phyloP scores from a whole-genome alignment of 495 filamentous ascomycete species.

The Lasiosphaeria hispida region DNA sequence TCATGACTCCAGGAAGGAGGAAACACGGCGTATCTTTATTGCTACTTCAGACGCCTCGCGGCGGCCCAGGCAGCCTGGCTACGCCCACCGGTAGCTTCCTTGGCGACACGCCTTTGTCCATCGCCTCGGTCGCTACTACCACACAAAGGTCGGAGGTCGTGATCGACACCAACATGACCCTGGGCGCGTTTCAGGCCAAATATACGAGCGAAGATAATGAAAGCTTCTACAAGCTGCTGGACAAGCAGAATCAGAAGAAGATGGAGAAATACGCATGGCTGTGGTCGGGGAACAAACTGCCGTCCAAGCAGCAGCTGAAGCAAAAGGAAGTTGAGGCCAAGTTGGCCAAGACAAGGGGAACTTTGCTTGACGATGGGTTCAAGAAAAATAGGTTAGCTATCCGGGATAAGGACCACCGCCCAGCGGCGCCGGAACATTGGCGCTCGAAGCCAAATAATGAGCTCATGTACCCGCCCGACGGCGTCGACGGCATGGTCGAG shows the following conservation, averaged over 20 bases:
- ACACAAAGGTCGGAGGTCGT: slow-evolving; percentile 24
- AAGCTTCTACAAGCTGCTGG: slow-evolving; percentile 86
- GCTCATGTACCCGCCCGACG: slow-evolving; percentile 83
- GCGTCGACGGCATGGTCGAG: slow-evolving; percentile 64
- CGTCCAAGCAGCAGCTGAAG: slow-evolving; percentile 79
- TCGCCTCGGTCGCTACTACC: slow-evolving; percentile 38
- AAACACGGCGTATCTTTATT: slow-evolving; percentile 27
- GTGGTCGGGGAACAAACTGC: slow-evolving; percentile 84
- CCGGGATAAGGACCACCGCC: slow-evolving; percentile 63
- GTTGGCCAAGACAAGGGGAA: slow-evolving; percentile 34
- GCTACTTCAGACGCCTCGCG: slow-evolving; percentile 29
- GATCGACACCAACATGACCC: slow-evolving; percentile 76
- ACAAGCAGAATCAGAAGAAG: slow-evolving; percentile 83
- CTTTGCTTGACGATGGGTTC: slow-evolving; percentile 49
- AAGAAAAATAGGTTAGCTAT: slow-evolving; percentile 55
- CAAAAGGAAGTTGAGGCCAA: slow-evolving; percentile 67
- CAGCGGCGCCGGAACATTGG: slow-evolving; percentile 77
- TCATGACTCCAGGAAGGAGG: slow-evolving; percentile 75
- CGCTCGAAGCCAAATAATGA: slow-evolving; percentile 70
- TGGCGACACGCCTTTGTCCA: slow-evolving; percentile 67
- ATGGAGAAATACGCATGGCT: slow-evolving; percentile 84
- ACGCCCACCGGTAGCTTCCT: slow-evolving; percentile 52
- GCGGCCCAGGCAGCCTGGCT: slow-evolving; percentile 18
- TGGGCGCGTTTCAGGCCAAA: slow-evolving; percentile 81
- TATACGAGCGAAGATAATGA: slow-evolving; percentile 98